These are phyloP conservation scores for Candida railenensis DNA, from an alignment of 805 yeast species.

Conservation along the genomic window DNA sequence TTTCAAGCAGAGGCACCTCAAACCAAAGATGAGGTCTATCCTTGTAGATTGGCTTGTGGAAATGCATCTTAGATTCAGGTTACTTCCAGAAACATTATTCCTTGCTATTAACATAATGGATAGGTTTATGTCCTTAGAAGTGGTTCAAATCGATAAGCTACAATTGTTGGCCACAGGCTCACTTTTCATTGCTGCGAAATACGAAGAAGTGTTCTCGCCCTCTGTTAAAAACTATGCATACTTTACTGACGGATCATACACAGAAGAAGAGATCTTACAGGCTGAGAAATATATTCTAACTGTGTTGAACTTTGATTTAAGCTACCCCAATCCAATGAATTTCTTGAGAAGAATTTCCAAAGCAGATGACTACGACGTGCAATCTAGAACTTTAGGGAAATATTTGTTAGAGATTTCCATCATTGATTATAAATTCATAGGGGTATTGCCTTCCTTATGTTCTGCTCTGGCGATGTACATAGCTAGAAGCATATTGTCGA, in stretches of 20 bases:
- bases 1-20: conserved; percentile 59
- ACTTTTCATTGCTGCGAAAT: conserved; percentile 86
- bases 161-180: conserved; percentile 87
- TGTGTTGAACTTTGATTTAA: conserved; percentile 68
- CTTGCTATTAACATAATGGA: conserved; percentile 86
- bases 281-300: conserved; percentile 82
- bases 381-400: conserved; percentile 81
- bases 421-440: conserved; percentile 74
- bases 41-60: conserved; percentile 93
- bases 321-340: conserved; percentile 88
- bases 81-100: conserved; percentile 82
- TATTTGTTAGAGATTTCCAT: conserved; percentile 76
- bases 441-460: conserved; percentile 70
- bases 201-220: conserved; percentile 89
- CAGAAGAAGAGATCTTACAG: conserved; percentile 74
- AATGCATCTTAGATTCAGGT: conserved; percentile 78
- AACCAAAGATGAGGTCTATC: conserved; percentile 82
- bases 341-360: conserved; percentile 84
- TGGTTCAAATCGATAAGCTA: conserved; percentile 72
- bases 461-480: conserved; percentile 89
- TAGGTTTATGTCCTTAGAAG: conserved; percentile 73
- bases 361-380: conserved; percentile 86
- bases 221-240: conserved; percentile 82
- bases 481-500: conserved; percentile 70
- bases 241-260: conserved; percentile 82